Evolutionary conservation across 1,139 yeast genomes (phyloP).

Genomic region (Candida sojae): DNA sequence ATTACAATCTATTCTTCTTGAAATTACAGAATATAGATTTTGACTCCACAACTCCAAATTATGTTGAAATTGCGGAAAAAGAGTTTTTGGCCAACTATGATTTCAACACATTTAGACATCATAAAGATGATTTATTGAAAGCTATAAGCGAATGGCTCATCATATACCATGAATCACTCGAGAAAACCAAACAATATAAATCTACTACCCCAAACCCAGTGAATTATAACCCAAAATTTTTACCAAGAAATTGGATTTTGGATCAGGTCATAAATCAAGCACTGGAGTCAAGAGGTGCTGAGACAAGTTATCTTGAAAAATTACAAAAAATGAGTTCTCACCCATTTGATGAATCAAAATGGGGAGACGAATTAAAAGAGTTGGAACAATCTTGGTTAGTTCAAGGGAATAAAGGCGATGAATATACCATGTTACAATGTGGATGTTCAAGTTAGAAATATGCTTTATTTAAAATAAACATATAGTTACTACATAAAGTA

Average conservation of each 20-base stretch:
- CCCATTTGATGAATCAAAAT: conserved; percentile 58
- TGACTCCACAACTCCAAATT: conserved; percentile 13
- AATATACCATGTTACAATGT: conserved; percentile 60
- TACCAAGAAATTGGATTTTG: conserved; percentile 84
- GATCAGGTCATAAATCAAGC: conserved; percentile 73
- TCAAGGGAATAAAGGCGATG: conserved; percentile 47
- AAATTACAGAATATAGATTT: conserved; percentile 50
- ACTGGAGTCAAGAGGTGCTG: conserved; percentile 36
- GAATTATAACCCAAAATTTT: conserved; percentile 69
- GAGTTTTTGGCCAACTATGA: conserved; percentile 21
- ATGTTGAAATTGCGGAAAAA: conserved; percentile 27
- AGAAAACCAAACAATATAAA: conserved; percentile 27
- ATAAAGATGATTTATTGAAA: conserved; percentile 32
- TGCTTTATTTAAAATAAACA: neutral
- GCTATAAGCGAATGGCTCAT: conserved; percentile 42
- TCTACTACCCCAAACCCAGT: conserved; percentile 43
- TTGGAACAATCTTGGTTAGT: conserved; percentile 56
- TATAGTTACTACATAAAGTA: no score
- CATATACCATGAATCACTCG: conserved; percentile 35
- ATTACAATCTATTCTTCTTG: conserved; percentile 78
- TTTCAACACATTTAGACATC: conserved; percentile 22
- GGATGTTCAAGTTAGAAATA: conserved; percentile 57
- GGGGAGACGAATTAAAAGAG: conserved; percentile 67
- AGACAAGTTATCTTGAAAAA: conserved; percentile 48
- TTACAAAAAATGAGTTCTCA: conserved; percentile 61